Base-by-base conservation (phyloP, 768 basidiomycete species). In the Suillus subluteus region DNA sequence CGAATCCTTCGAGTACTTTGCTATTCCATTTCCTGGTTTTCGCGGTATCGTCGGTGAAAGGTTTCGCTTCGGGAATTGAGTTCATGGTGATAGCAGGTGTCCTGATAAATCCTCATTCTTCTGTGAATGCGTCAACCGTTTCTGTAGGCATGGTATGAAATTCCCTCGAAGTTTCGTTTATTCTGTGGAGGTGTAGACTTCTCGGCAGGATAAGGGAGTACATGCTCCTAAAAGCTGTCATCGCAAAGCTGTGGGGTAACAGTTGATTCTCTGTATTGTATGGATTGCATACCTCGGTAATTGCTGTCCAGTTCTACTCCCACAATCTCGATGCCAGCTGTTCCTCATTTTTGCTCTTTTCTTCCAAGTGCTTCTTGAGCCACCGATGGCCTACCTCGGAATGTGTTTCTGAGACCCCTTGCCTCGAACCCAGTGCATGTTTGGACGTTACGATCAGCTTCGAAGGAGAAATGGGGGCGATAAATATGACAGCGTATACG, bases 1-100 rank as follows among this genome's bases (percentile, higher is more conserved):
- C 96, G 74, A 98, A 98, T 3, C 97, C 97, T 74, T 98, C 96
- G 41, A 98, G 87, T 0, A 90, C 81, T 69, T 95, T 90, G 30
- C 91, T 94, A 23, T 89, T 84, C 92, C 95, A 98, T 69, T 83
- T 82, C 0, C 95, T 95, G 0, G 82, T 83, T 71, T 86, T 79
- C 11, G 84, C 87, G 58, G 94, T 81, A 32, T 85, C 83, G 48
- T 87, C 81, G 0, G 94, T 91, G 80, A 97, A 98, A 0, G 79
- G 72, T 62, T 83, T 83, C 46, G 98, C 94, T 59, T 90, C 88
- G 0, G 81, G 71, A 52, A 98, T 82, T 4, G 87, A 85, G 44
- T 86, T 70, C 26, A 95, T 78, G 18, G 6, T 82, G 69, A 84
- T 78, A 38, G 87, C 89, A 1, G 78, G 74, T 0, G 98, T 98